Conservation (phyloP, 2,329 filamentous ascomycete species). For the Neopestalotiopsis rosae region DNA sequence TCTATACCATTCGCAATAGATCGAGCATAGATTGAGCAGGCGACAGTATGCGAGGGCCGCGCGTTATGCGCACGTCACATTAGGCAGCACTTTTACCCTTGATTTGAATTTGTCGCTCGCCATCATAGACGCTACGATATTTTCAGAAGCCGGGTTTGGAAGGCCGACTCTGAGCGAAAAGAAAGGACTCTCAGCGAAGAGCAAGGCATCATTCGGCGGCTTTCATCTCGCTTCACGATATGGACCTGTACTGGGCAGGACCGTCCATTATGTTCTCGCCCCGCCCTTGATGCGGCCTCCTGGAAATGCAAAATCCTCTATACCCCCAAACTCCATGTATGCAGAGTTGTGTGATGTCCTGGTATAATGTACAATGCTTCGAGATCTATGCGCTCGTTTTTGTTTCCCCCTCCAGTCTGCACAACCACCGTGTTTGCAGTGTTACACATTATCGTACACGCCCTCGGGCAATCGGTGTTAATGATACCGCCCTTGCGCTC, state of each 20-base stretch:
- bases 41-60: background rate
- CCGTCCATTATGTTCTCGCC: background rate
- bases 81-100: background rate
- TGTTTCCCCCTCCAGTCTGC: background rate
- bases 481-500: constrained; percentile 21
- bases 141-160: background rate
- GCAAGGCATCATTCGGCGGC: background rate
- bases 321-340: background rate
- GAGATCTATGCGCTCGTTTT: background rate
- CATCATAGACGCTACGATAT: background rate
- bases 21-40: background rate
- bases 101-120: background rate
- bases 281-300: background rate
- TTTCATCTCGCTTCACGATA: background rate
- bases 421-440: background rate
- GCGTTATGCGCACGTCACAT: background rate
- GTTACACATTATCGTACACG: background rate
- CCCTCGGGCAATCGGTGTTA: background rate
- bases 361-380: background rate
- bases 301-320: background rate
- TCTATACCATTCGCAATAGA: background rate
- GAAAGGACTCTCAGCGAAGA: background rate
- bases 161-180: background rate
- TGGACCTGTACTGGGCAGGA: background rate
- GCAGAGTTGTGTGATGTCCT: background rate